Base-by-base conservation (phyloP, 768 basidiomycete species). In the Dioszegia crocea region DNA sequence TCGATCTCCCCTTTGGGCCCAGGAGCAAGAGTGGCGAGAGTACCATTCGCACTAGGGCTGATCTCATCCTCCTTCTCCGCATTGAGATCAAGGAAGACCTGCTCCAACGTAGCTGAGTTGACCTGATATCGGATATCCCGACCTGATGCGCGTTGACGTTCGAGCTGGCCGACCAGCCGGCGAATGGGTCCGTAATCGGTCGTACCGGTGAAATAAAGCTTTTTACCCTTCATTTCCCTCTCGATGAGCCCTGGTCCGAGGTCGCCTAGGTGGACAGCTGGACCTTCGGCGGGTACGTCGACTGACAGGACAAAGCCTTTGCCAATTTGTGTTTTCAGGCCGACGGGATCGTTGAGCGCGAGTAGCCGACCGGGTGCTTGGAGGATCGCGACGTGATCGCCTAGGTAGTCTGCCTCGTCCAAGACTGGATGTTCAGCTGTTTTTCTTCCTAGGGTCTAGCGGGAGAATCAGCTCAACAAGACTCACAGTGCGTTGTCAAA, bases 321-420 rank as follows among this genome's bases (percentile, higher is more conserved):
- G 2, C 88, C 88, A 2, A 88, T 80, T 47, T 79, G 81, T 26
- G 82, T 82, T 71, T 90, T 89, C 27, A 90, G 78, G n/a, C 83
- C 67, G 5, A 89, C 87, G 2, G 88, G 88, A 1, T 87, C 81
- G 6, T 86, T 88, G 44, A 84, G 81, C 0, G 88, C 88, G 1
- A 89, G 82, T 1, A 89, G 78, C 62, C 84, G 86, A 19, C 88
- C 88, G 1, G 88, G 88, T 0, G 86, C 83, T 14, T 85, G 84
- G 3, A 90, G 79, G 53, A 89, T 85, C 0, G 85, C 86, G 51
- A 90, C 87, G 21, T 84, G 80, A 65, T 90, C 88, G 0, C 84
- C 88, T 14, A 90, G 79, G 3, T 89, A 78, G 67, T 89, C 88
- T 0, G 88, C 88, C 73, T 89, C 87, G 57, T 89, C 88, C 1